Conservation (phyloP, 2,329 filamentous ascomycete species). For the Cytospora schulzeri region DNA sequence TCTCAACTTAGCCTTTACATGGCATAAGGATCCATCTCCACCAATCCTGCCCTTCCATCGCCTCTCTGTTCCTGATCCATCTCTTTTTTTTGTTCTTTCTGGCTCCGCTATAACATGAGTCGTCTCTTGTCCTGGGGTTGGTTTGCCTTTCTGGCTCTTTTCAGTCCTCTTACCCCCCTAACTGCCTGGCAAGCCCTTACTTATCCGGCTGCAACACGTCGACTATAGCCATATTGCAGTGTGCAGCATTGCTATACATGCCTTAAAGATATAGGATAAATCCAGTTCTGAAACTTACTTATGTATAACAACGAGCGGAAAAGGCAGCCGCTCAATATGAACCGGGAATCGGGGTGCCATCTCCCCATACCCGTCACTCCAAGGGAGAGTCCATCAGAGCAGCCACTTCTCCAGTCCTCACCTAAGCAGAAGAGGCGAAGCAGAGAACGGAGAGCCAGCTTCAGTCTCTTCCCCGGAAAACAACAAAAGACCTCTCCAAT, state of each 20-base stretch:
- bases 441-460: slow-evolving; percentile 23
- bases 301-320: background rate
- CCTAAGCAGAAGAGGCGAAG: slow-evolving; percentile 22
- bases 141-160: slow-evolving; percentile 1
- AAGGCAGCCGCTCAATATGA: slow-evolving; percentile 8
- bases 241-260: background rate
- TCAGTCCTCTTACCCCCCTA: slow-evolving; percentile 9
- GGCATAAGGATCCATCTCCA: slow-evolving; percentile 17
- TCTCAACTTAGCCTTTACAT: background rate
- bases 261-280: background rate
- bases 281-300: background rate
- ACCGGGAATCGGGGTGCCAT: slow-evolving; percentile 26
- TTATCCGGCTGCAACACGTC: background rate
- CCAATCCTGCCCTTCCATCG: slow-evolving; percentile 20
- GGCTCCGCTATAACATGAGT: slow-evolving; percentile 12
- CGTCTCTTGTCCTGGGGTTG: background rate
- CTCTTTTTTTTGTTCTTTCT: background rate
- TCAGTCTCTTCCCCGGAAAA: slow-evolving; percentile 22
- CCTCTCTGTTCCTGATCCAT: background rate
- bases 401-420: slow-evolving; percentile 23
- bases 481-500: slow-evolving; percentile 23
- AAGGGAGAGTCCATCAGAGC: slow-evolving; percentile 22
- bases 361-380: slow-evolving; percentile 28
- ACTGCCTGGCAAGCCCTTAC: slow-evolving; percentile 3
- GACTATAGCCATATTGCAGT: background rate